Conservation (phyloP, 73 alveolate species). For the Diophrys sp. region DNA sequence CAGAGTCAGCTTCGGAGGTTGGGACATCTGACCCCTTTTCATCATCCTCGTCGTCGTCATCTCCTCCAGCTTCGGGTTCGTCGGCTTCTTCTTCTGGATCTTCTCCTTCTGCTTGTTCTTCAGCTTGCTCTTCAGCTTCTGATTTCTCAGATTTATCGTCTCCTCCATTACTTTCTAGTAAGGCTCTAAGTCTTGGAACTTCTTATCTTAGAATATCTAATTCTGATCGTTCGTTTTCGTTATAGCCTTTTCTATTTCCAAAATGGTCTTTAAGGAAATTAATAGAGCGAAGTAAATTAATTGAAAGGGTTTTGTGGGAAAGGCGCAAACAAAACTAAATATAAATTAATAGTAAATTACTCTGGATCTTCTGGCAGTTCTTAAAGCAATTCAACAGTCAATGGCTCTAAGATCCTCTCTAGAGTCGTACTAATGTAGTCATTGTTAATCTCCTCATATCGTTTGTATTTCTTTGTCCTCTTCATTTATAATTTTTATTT, state of each 20-base stretch:
- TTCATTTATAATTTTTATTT: neutral
- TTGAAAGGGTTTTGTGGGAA: no score
- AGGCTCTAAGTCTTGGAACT: constrained; percentile 6
- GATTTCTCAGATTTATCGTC: constrained; percentile 6
- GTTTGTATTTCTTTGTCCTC: neutral
- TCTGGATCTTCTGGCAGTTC: neutral
- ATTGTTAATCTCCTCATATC: neutral
- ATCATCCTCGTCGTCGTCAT: constrained; percentile 14
- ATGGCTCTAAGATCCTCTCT: neutral
- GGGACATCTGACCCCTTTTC: constrained; percentile 34
- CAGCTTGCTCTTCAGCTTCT: neutral
- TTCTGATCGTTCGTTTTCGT: constrained; percentile 13
- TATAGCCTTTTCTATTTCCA: neutral
- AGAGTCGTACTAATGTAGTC: neutral
- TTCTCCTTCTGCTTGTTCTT: constrained; percentile 11
- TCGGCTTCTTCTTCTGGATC: constrained; percentile 8
- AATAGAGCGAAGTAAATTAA: no score
- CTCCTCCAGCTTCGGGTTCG: constrained; percentile 11
- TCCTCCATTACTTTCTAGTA: neutral
- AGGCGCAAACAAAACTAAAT: no score
- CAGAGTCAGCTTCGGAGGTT: constrained; percentile 32
- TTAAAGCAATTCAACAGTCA: neutral
- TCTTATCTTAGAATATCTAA: neutral
- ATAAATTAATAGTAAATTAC: no score
- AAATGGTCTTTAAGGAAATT: neutral